Evolutionary conservation across 1,284 basidiomycete genomes (phyloP), one percentile per base, ranked within the genome.

Genomic region (Lentinula novae-zelandiae): DNA sequence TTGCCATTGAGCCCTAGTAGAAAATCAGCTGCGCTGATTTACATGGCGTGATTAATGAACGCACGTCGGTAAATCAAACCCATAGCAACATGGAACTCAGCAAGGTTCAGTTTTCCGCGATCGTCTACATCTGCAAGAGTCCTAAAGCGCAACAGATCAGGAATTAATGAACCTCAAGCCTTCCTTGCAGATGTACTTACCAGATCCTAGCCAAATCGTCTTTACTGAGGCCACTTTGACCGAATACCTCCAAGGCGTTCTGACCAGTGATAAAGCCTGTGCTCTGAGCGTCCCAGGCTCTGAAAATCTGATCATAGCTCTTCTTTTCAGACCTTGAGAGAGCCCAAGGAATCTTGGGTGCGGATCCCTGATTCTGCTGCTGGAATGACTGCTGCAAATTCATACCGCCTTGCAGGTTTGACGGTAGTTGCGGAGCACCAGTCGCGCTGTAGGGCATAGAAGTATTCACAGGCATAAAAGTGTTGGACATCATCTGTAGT

Each of bases 31-130:
- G 40, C 12, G 13, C 40, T 54, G 42, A 48, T 53, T n/a, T 38
- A 50, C n/a, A 40, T 12, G 9, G 20, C 20, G 33, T 46, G 48
- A 60, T 60, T 51, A 22, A 46, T 46, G 44, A 9, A 84, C 90
- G 68, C 75, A 96, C 95, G 84, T 69, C 96, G 88, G 76, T 96
- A 98, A 71, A 99, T 98, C 60, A 99, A 80, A 62, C 93, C 96
- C 96, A 99, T 99, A 1, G 96, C 97, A 60, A 98, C 93, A 72
- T 99, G 95, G 74, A 99, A 99, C 73, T 99, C 96, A 27, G 94
- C 92, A 50, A 96, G 80, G 71, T 98, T 98, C 61, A 98, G 84
- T 75, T 95, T 96, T 36, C 95, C 95, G 40, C 93, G 87, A 75
- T 97, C 94, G 67, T 95, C 90, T 46, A 84, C 83, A 74, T 98